phyloP scores from a whole-genome alignment of 345 rosid genomes.

The Rhodomyrtus tomentosa region DNA sequence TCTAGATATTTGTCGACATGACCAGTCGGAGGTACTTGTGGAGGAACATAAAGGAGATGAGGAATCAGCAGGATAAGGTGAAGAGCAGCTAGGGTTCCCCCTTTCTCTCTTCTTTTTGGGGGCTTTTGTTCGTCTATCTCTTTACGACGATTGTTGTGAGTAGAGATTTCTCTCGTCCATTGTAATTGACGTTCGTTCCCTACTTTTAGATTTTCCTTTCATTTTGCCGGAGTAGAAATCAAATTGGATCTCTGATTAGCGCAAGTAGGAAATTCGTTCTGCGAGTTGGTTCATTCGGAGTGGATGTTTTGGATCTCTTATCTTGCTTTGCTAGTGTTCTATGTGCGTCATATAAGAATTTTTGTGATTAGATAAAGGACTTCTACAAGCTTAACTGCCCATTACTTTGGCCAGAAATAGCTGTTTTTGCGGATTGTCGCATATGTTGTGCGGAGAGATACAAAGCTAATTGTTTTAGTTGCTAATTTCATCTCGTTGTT shows the following conservation, averaged over 20 bases:
- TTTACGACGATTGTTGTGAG: neutral
- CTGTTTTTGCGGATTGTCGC: too few species aligned
- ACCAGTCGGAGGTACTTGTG: slow-evolving; percentile 81
- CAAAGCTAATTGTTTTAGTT: too few species aligned
- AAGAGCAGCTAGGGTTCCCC: slow-evolving; percentile 3
- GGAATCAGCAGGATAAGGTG: slow-evolving; percentile 8
- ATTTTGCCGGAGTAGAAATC: neutral
- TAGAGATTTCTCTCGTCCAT: neutral
- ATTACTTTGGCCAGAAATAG: too few species aligned
- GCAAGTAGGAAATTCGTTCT: too few species aligned
- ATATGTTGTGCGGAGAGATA: too few species aligned
- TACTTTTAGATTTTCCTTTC: neutral
- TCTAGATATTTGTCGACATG: slow-evolving; percentile 86
- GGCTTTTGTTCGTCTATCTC: neutral
- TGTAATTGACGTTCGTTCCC: neutral
- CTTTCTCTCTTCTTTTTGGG: neutral
- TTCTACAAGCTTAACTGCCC: too few species aligned
- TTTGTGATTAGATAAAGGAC: too few species aligned
- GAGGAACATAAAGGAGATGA: slow-evolving; percentile 57
- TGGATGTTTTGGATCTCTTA: too few species aligned
- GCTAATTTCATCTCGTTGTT: too few species aligned
- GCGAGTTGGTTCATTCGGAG: too few species aligned
- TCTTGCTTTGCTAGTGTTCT: too few species aligned
- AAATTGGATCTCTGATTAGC: neutral
- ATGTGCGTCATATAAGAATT: too few species aligned